Evolutionary conservation across 179 eudicot species (phyloP).

Genomic region (Spergularia azorica): DNA sequence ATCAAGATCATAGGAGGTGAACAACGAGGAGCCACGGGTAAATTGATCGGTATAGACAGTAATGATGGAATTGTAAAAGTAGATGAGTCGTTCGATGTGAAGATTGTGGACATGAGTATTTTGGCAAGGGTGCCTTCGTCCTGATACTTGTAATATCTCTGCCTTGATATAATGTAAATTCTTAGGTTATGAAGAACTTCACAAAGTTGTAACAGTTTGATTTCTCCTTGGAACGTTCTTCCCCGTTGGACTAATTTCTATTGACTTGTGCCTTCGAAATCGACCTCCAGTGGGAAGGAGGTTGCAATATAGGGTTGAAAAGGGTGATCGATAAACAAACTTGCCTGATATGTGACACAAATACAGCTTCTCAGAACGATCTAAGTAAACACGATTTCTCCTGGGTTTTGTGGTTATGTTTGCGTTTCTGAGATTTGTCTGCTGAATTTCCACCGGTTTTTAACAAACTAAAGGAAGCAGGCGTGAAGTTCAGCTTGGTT

Average conservation of each 20-base stretch:
- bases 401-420: no score
- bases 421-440: no score
- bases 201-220: background rate
- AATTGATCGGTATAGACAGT: conserved; percentile 89
- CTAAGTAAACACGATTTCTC: no score
- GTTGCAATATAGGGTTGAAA: no score
- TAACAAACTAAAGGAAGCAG: no score
- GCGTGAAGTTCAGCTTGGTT: no score
- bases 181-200: conserved; percentile 25
- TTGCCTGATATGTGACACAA: no score
- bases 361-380: no score
- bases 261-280: no score
- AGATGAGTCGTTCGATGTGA: conserved; percentile 85
- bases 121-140: conserved; percentile 65
- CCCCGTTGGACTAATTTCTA: background rate
- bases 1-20: conserved; percentile 93
- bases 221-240: background rate
- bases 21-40: conserved; percentile 82
- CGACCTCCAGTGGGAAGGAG: no score
- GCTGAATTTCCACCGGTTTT: no score
- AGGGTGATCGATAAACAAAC: no score
- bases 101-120: conserved; percentile 82
- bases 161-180: conserved; percentile 27
- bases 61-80: conserved; percentile 91
- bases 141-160: conserved; percentile 3